Evolutionary conservation across 768 basidiomycete genomes (phyloP).

Genomic region (Boletus tomentosulus): DNA sequence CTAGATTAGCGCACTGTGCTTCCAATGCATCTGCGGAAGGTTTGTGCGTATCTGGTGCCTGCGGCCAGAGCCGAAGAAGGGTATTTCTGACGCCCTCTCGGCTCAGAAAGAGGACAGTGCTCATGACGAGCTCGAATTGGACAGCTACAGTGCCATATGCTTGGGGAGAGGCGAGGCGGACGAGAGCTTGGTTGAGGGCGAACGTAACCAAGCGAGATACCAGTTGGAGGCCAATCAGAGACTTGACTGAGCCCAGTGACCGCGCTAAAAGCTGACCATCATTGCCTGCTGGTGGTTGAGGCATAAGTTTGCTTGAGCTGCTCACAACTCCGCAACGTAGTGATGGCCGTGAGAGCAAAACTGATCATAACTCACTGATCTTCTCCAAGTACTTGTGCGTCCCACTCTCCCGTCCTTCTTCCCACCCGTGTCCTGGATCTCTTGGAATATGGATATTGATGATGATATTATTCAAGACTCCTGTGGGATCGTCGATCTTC

Average conservation of each 20-base stretch:
- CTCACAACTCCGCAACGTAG: no score
- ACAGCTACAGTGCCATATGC: slow-evolving; percentile 89
- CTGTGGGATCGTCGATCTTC: not conserved
- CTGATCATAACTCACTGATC: not conserved
- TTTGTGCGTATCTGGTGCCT: slow-evolving; percentile 7
- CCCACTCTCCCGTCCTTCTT: not conserved
- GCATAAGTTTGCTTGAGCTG: no score
- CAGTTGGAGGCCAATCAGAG: slow-evolving; percentile 83
- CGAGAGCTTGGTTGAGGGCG: slow-evolving; percentile 78
- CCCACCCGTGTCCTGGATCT: not conserved
- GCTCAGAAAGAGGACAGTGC: slow-evolving; percentile 86
- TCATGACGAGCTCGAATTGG: slow-evolving; percentile 88
- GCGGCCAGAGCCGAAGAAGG: slow-evolving; percentile 56
- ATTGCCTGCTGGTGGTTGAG: not conserved
- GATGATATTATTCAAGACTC: no score
- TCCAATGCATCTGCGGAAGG: not conserved
- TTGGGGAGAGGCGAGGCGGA: slow-evolving; percentile 78
- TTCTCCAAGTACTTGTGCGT: no score
- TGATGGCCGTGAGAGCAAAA: not conserved
- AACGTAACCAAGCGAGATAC: slow-evolving; percentile 85
- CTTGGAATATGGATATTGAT: no score
- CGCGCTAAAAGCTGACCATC: slow-evolving; percentile 20
- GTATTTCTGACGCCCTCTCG: slow-evolving; percentile 92
- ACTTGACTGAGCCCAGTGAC: slow-evolving; percentile 44
- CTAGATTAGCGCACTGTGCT: slow-evolving; percentile 40